Evolutionary conservation across 345 rosid genomes (phyloP), one percentile per base, ranked within the genome.

Genomic region (Odontarrhena argentea): DNA sequence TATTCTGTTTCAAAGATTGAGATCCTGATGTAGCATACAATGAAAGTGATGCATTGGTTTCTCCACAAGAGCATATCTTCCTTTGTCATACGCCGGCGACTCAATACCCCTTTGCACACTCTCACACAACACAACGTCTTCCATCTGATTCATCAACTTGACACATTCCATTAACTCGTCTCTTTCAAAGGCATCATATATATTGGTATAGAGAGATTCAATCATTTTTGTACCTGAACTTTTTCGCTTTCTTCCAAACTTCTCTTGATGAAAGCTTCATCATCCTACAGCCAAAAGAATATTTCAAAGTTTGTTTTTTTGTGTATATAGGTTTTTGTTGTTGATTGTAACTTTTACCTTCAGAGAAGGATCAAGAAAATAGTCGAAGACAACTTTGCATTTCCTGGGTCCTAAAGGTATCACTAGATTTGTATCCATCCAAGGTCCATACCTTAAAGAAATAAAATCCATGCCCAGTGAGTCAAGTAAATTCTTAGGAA

Each of bases 371-470:
- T 90, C 94, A 60, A 93, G 84, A 69, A 90, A 90, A 68, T 88
- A 90, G 82, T 90, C 94, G 56, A 93, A 90, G 74, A 93, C 79
- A 30, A 93, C 94, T 36, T 68, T 74, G 81, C 98, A 88, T 76
- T 73, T 88, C 65, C 80, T 62, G 32, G 90, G 89, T 67, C 87
- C 97, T 51, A 84, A 69, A 2, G 98, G 98, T 57, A 86, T 62
- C 18, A 83, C 91, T 68, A 86, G 84, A 79, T 93, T 93, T 44
- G 98, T 88, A 80, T 93, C 95, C 96, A 93, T 88, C 98, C 98
- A 90, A 59, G 97, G 95, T 71, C 97, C 98, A 53, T 93, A 90
- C 73, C 98, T 88, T 41, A 0, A 53, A 63, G 12, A 52, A 4
- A 48, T 62, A 22, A 30, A 18, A 32, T 64, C 55, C 55, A 49